Percentiles rank a stretch among this genome's conserved stretches.
Evolutionary conservation across 805 yeast genomes (phyloP).

Genomic region (Suhomyces sp.): DNA sequence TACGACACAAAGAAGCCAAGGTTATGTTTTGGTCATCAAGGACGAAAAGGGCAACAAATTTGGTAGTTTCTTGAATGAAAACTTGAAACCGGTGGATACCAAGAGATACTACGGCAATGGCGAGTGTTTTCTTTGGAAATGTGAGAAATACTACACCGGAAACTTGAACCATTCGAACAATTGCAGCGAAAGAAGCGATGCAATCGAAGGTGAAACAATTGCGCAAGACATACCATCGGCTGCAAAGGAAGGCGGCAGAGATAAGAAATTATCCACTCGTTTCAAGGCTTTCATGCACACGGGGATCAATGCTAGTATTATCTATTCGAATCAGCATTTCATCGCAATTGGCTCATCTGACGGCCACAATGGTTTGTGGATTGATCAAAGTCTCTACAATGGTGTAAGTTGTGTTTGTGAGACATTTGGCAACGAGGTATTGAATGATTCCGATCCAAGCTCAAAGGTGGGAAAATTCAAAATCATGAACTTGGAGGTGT

Average conservation of each 20-base stretch:
- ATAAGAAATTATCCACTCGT: conserved; percentile 19
- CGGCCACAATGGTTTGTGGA: conserved; percentile 90
- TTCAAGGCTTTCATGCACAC: conserved; percentile 85
- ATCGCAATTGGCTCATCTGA: conserved; percentile 88
- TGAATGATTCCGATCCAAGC: conserved; percentile 30
- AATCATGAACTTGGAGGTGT: conserved; percentile 75
- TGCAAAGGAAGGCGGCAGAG: not conserved
- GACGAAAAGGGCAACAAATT: conserved; percentile 65
- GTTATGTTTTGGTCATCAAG: conserved; percentile 70
- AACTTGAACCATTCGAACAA: conserved; percentile 9
- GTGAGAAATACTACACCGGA: conserved; percentile 42
- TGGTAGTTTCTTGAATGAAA: conserved; percentile 79
- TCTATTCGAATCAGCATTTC: conserved; percentile 74
- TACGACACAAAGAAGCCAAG: conserved; percentile 43
- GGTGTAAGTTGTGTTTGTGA: conserved; percentile 80
- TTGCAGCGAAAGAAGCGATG: not conserved
- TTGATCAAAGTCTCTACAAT: conserved; percentile 65
- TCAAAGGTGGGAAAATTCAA: conserved; percentile 59
- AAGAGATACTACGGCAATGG: conserved; percentile 88
- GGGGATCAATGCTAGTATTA: conserved; percentile 80
- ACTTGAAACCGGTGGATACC: conserved; percentile 65
- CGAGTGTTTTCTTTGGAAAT: conserved; percentile 89
- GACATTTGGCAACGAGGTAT: conserved; percentile 87
- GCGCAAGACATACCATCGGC: not conserved
- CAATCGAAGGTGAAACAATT: not conserved